phyloP scores from a whole-genome alignment of 495 filamentous ascomycete species.

The Xylaria venustula region DNA sequence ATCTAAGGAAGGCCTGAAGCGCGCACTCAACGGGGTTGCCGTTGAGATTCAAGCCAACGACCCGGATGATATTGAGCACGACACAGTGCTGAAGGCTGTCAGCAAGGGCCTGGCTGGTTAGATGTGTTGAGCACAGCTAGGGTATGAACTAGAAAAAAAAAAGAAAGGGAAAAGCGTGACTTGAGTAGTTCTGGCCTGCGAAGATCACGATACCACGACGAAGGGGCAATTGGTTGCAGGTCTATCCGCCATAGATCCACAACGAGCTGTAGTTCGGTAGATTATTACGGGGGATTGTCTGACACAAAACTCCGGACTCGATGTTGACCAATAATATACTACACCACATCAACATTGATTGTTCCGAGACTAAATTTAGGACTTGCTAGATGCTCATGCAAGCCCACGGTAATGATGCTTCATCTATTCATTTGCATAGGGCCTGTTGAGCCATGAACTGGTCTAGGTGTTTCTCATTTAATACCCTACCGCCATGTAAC shows the following conservation, averaged over 20 bases:
- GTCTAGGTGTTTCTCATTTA: neutral
- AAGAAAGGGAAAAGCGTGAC: constrained; percentile 5
- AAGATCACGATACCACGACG: constrained; percentile 24
- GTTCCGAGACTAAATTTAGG: constrained; percentile 27
- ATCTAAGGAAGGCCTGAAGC: constrained; percentile 90
- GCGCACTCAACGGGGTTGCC: constrained; percentile 74
- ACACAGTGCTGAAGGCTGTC: constrained; percentile 71
- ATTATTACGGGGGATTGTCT: constrained; percentile 23
- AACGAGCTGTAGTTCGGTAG: constrained; percentile 22
- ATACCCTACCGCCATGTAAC: neutral
- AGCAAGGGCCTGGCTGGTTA: constrained; percentile 63
- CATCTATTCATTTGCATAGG: neutral
- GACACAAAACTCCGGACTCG: constrained; percentile 28
- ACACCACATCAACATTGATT: constrained; percentile 22
- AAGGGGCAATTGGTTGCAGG: constrained; percentile 5
- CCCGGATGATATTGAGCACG: constrained; percentile 82
- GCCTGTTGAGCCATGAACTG: neutral
- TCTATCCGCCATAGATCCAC: constrained; percentile 11
- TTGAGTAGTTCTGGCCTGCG: constrained; percentile 15
- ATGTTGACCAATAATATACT: constrained; percentile 31
- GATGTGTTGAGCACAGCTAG: constrained; percentile 6
- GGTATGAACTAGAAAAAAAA: constrained; percentile 11
- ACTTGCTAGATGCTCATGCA: constrained; percentile 2
- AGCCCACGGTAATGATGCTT: neutral
- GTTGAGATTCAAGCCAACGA: constrained; percentile 92